phyloP scores from a whole-genome alignment of 2,329 filamentous ascomycete species.

The Plectosphaerella plurivora region DNA sequence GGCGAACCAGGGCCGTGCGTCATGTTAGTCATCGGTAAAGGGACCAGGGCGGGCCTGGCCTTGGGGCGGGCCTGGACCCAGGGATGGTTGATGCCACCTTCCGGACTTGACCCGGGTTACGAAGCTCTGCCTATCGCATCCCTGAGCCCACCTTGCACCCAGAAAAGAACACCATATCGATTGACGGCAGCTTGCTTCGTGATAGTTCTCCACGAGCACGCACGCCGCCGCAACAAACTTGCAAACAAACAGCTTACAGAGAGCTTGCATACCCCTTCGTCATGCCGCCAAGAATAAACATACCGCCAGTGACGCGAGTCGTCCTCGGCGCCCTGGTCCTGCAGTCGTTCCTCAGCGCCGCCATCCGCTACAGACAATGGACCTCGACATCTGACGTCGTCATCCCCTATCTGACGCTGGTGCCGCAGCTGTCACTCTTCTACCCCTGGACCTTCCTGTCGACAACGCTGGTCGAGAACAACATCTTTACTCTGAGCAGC shows the following conservation, averaged over 20 bases:
- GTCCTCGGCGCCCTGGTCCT: slow-evolving; percentile 70
- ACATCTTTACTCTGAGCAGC: slow-evolving; percentile 78
- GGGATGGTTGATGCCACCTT: no score
- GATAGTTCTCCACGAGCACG: not conserved
- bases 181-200: not conserved
- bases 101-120: no score
- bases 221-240: not conserved
- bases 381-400: slow-evolving; percentile 59
- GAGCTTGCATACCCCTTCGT: slow-evolving; percentile 15
- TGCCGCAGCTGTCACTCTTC: slow-evolving; percentile 76
- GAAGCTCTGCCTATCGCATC: no score
- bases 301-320: slow-evolving; percentile 84
- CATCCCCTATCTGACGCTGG: slow-evolving; percentile 81
- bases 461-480: slow-evolving; percentile 86
- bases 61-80: no score
- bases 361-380: slow-evolving; percentile 70
- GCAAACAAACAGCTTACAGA: not conserved
- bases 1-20: no score
- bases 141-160: no score
- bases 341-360: slow-evolving; percentile 78
- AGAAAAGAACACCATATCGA: not conserved
- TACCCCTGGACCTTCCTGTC: slow-evolving; percentile 93
- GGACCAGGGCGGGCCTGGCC: no score
- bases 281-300: slow-evolving; percentile 82
- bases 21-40: no score